Percentiles rank a stretch among this genome's conserved stretches.
Conservation (phyloP, 495 filamentous ascomycete species). For the Mytilinidion resinicola region DNA sequence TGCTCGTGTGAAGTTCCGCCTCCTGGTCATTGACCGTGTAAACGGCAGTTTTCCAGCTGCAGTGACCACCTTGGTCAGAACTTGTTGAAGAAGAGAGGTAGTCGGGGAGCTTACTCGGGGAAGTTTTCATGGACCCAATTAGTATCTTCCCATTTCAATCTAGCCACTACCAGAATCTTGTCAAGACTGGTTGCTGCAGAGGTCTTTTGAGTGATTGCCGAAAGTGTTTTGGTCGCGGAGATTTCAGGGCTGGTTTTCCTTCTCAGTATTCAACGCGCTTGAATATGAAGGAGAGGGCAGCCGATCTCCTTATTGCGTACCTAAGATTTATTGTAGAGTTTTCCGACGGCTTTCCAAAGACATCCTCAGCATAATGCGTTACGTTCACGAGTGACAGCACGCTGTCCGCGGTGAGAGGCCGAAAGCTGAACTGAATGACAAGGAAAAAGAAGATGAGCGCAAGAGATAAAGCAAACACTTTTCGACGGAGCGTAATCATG, state of each 20-base stretch:
- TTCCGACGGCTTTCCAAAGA: not conserved
- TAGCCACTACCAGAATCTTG: conserved; percentile 3
- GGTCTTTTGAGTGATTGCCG: not conserved
- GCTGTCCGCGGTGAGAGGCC: conserved; percentile 1
- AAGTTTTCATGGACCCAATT: conserved; percentile 4
- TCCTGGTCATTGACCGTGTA: conserved; percentile 44
- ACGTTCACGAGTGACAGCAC: not conserved
- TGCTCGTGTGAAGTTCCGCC: conserved; percentile 38
- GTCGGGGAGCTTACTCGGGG: not conserved
- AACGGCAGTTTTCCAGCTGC: conserved; percentile 20
- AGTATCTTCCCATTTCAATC: not conserved
- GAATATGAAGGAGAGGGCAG: not conserved
- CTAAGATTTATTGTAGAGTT: not conserved
- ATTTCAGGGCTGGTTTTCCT: not conserved
- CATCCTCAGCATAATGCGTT: conserved; percentile 2
- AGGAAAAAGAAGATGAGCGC: not conserved
- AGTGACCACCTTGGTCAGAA: not conserved
- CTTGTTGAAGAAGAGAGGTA: not conserved
- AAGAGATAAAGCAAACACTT: not conserved
- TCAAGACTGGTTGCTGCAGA: not conserved
- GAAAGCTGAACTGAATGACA: not conserved
- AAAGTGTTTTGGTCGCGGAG: not conserved
- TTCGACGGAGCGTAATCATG: not conserved
- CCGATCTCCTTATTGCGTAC: not conserved
- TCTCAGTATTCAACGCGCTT: not conserved